These are phyloP conservation scores for Microbotryum intermedium DNA, from an alignment of 1,284 basidiomycete species.

Conservation along the genomic window DNA sequence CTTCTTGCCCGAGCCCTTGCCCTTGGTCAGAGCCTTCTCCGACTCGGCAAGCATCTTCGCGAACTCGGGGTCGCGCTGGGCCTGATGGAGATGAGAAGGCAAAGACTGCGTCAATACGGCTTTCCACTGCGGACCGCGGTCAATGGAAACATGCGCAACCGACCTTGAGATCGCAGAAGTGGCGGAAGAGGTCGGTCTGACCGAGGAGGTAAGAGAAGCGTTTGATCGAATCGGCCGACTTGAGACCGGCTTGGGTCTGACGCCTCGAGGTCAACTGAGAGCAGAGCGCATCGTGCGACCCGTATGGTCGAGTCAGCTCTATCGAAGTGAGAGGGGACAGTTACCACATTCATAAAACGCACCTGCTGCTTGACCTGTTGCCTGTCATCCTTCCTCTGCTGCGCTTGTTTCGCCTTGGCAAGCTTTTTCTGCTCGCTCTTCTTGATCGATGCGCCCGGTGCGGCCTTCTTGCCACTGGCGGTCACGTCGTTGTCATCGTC, in stretches of 20 bases:
- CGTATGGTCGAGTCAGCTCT: background rate
- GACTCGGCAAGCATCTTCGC: constrained; percentile 67
- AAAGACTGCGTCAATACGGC: background rate
- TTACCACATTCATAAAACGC: background rate
- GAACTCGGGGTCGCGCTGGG: constrained; percentile 87
- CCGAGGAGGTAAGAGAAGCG: constrained; percentile 89
- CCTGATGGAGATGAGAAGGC: constrained; percentile 44
- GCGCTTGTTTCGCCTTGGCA: constrained; percentile 61
- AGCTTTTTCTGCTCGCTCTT: constrained; percentile 43
- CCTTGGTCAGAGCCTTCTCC: constrained; percentile 61
- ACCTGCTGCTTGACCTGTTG: constrained; percentile 47
- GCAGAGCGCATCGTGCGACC: too few species aligned
- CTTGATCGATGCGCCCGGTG: constrained; percentile 4
- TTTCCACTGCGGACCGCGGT: background rate
- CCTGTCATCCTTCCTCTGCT: constrained; percentile 22
- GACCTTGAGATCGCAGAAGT: constrained; percentile 91
- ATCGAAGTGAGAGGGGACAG: background rate
- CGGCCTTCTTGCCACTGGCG: constrained; percentile 2
- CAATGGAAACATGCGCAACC: constrained; percentile 14
- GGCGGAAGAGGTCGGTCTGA: constrained; percentile 90
- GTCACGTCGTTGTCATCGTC: constrained; percentile 12
- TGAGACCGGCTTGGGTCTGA: constrained; percentile 17
- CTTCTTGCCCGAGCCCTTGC: constrained; percentile 49
- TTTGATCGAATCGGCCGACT: constrained; percentile 90
- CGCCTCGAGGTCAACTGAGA: constrained; percentile 16